phyloP scores from a whole-genome alignment of 306 rosid genomes.

The Fragaria vesca region DNA sequence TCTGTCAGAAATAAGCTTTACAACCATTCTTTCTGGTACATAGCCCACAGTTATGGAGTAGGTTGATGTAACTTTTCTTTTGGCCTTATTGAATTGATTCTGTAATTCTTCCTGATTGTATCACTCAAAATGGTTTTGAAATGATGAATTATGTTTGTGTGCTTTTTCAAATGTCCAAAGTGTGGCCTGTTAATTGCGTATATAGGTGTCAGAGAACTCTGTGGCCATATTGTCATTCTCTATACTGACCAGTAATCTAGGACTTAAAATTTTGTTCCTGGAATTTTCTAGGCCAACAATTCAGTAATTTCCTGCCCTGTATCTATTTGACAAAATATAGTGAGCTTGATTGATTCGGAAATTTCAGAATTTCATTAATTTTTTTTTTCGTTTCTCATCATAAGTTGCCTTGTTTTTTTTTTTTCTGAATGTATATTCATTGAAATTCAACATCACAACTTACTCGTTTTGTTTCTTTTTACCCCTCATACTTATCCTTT shows the following conservation, averaged over 20 bases:
- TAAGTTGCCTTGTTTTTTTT: background rate
- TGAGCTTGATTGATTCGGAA: constrained; percentile 1
- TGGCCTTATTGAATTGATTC: background rate
- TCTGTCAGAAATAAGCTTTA: background rate
- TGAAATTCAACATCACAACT: background rate
- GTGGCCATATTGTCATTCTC: background rate
- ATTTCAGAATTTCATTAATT: background rate
- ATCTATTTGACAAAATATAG: background rate
- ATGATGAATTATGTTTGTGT: background rate
- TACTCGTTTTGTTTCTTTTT: background rate
- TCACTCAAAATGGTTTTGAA: background rate
- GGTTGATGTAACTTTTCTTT: background rate
- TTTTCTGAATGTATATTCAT: background rate
- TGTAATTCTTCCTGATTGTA: background rate
- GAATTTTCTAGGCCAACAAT: background rate
- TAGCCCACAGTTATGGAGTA: background rate
- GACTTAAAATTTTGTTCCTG: background rate
- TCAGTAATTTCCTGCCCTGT: background rate
- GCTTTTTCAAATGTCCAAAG: background rate
- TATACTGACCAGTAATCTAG: background rate
- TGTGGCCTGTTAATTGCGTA: background rate
- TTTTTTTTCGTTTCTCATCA: no score
- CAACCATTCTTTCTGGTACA: background rate
- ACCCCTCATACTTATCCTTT: background rate
- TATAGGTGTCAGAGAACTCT: background rate